Base-by-base conservation (phyloP, 441 rosid genomes). In the Manihot esculenta region DNA sequence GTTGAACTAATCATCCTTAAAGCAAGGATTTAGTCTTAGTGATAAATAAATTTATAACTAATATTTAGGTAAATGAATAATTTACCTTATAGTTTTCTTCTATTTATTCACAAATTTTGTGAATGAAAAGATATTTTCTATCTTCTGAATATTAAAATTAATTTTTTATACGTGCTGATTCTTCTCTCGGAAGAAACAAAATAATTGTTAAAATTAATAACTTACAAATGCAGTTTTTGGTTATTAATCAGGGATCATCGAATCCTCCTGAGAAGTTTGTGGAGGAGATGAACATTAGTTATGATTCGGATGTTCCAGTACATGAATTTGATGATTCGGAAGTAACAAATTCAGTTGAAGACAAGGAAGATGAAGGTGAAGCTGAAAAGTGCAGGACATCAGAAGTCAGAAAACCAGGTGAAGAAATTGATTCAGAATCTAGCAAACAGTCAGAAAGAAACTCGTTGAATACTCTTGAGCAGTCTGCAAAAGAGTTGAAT, bases 171-270 rank as follows among this genome's bases (percentile, higher is more conserved):
- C 53, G 9, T 26, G 33, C 33, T 30, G 33, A 30, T 30, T 1
- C 42, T 38, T 38, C 42, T 38, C 42, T 38, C 42, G 7, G 42
- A 38, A 38, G 42, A 38, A 38, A 38, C 9, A 7, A 38, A 38
- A 38, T 33, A 65, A 27, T 14, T 7, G 41, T 69, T 49, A 7
- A 57, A 65, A 27, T 14, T 7, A 30, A 66, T 49, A 7, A 57
- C 66, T 69, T 41, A 58, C 38, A 35, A 18, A 9, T 45, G 69
- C 64, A 44, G 71, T 27, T 56, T 72, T 53, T 26, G 50, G 38
- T 35, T 75, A 38, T 74, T 10, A 55, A 30, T 71, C 85, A 85
- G 88, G 89, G 77, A 80, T 35, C 56, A 15, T 20, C 64, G 54
- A 47, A 73, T 59, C 72, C 62, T 56, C 33, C 70, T 0, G 78